Base-by-base conservation (phyloP, 1,284 basidiomycete genomes). In the Tilletia caries region DNA sequence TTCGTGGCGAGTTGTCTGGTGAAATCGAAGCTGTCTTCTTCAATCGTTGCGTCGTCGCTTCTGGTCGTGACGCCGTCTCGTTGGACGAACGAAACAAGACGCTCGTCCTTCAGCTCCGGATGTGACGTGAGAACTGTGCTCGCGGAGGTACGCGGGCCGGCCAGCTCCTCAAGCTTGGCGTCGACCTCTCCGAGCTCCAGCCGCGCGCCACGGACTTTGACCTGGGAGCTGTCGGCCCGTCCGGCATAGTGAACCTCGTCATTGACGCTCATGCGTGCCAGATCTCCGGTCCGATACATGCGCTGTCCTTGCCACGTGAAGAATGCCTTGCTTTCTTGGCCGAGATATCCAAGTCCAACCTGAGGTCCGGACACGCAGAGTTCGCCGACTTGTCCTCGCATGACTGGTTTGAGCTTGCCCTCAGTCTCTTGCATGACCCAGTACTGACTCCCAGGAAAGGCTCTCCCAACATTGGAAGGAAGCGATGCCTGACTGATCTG, bases 111-210 rank as follows among this genome's bases (percentile, higher is more conserved):
- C 58, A 33, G 18, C 52, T 62, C 67, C 41, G 15, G 37, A 25
- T 48, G 37, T 29, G 37, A 27, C 25, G 58, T 62, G 27, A 62
- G n/a, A 27, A 67, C 41, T 10, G 52, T 62, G 34, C 15, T 67
- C 10, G 60, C 54, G 18, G 23, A 6, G 13, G 25, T 34, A 25
- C 13, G 58, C 37, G 5, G 41, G 25, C n/a, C 32, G 10, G 58
- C 58, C 13, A 62, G 58, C 33, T 62, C 58, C 34, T 62, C 27
- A 20, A 62, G 58, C 58, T 62, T 52, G 29, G 65, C 15, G 32
- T 77, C 78, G 2, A 82, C 75, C 70, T 82, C 80, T 43, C 72
- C 74, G 18, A 82, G 75, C 69, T 82, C 80, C 20, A 82, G 74
- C 48, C 80, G 74, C 10, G 77, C 80, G 1, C 80, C 80, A 44